A percentile compares a stretch with the other conserved stretches of the same genome.
Conservation (phyloP, 176 grass and related monocot species). For the Bonia amplexicaulis region DNA sequence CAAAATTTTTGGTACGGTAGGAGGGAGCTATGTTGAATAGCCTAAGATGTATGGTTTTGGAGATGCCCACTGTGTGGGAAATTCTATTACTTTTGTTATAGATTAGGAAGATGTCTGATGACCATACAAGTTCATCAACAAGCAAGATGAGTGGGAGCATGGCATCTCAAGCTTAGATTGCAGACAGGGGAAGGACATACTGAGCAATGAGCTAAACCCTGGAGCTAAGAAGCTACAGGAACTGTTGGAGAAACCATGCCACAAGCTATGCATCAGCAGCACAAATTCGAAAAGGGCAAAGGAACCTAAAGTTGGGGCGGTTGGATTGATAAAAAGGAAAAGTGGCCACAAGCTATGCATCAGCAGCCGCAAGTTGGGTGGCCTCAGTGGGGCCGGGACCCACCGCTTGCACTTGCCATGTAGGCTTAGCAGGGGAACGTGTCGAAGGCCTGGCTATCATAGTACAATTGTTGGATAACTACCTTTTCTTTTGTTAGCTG, state of each 20-base stretch:
- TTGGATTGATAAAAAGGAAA: conserved; percentile 88
- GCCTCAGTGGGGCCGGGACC: conserved; percentile 31
- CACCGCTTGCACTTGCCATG: conserved; percentile 38
- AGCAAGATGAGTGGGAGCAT: no score
- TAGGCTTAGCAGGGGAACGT: conserved; percentile 30
- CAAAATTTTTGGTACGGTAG: no score
- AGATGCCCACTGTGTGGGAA: conserved; percentile 43
- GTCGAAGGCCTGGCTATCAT: conserved; percentile 41
- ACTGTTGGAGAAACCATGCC: no score
- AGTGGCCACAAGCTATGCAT: conserved; percentile 57
- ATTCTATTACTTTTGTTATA: no score
- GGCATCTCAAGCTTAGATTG: no score
- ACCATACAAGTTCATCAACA: no score
- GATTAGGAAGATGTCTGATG: no score
- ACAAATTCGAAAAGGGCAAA: conserved; percentile 85
- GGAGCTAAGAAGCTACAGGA: no score
- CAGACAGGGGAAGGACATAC: no score
- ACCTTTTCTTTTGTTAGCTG: conserved; percentile 28
- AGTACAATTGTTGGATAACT: conserved; percentile 14
- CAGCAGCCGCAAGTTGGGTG: conserved; percentile 52
- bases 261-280: no score
- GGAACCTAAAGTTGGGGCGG: conserved; percentile 53
- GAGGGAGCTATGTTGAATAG: conserved; percentile 16
- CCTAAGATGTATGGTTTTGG: conserved; percentile 10
- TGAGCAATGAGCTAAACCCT: no score